Percentiles rank a stretch among this genome's conserved stretches.
Conservation (phyloP, 805 yeast genomes). For the Candida nitratophila region DNA sequence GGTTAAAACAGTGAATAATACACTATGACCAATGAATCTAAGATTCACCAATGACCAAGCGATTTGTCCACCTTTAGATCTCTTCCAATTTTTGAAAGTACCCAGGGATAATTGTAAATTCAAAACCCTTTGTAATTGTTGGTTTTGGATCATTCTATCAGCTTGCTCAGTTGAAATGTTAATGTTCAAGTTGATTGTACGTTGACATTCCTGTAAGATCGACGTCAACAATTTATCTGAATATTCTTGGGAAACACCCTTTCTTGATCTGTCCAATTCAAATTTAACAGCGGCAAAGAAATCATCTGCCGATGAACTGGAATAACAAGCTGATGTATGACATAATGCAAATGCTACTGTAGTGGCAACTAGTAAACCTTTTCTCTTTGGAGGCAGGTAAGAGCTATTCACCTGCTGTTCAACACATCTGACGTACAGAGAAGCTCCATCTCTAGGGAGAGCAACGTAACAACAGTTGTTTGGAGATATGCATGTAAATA, state of each 20-base stretch:
- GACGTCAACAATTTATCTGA: conserved; percentile 31
- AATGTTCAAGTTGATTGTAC: conserved; percentile 66
- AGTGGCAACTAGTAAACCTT: conserved; percentile 31
- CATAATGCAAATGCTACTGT: conserved; percentile 58
- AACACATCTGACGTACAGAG: conserved; percentile 16
- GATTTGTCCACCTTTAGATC: conserved; percentile 34
- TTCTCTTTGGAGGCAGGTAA: conserved; percentile 12
- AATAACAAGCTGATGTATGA: conserved; percentile 66
- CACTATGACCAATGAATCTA: conserved; percentile 64
- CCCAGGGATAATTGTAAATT: conserved; percentile 67
- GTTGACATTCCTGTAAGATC: conserved; percentile 59
- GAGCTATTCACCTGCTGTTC: conserved; percentile 11
- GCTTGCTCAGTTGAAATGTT: conserved; percentile 68
- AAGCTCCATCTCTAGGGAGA: conserved; percentile 17
- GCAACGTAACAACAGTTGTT: conserved; percentile 36
- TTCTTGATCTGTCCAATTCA: conserved; percentile 30
- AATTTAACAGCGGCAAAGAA: conserved; percentile 48
- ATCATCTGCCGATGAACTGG: conserved; percentile 64
- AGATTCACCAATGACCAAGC: conserved; percentile 64
- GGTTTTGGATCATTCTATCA: conserved; percentile 67
- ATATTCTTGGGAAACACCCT: conserved; percentile 15
- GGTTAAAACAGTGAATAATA: conserved; percentile 53
- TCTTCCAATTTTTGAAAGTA: conserved; percentile 30
- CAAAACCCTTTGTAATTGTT: conserved; percentile 68
- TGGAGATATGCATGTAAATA: conserved; percentile 41